Conservation (phyloP, 768 basidiomycete genomes). For the Tylopilus vinaceipallidus region DNA sequence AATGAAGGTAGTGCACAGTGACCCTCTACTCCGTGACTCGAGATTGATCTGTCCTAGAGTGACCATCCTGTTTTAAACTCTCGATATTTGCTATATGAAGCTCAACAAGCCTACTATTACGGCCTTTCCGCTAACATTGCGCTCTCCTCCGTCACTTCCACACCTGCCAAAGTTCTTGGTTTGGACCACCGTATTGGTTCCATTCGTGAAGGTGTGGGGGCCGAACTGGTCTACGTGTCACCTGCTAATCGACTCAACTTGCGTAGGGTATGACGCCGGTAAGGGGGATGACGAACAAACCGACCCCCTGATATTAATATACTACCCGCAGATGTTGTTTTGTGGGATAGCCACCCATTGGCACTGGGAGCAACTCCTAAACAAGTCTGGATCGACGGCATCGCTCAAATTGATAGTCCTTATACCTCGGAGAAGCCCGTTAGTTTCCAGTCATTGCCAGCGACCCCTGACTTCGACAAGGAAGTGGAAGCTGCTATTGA, state of each 20-base stretch:
- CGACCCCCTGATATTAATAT: neutral
- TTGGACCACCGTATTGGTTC: constrained; percentile 75
- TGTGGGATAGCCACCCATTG: constrained; percentile 80
- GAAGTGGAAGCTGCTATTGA: constrained; percentile 57
- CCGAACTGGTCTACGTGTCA: neutral
- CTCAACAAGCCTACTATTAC: constrained; percentile 67
- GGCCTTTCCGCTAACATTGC: constrained; percentile 66
- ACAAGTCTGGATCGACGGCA: constrained; percentile 86
- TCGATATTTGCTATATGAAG: constrained; percentile 55
- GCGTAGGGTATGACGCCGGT: constrained; percentile 69
- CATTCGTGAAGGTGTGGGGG: constrained; percentile 44
- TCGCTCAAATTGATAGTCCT: constrained; percentile 58
- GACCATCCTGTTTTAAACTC: constrained; percentile 57
- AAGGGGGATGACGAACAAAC: neutral
- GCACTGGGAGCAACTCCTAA: constrained; percentile 73
- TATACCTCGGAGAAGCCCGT: constrained; percentile 52
- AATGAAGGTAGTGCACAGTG: constrained; percentile 52
- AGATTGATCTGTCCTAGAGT: constrained; percentile 34
- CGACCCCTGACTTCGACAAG: constrained; percentile 60
- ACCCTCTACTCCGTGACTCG: neutral
- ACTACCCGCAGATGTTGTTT: constrained; percentile 52
- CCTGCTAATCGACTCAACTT: neutral
- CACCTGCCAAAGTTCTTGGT: constrained; percentile 69
- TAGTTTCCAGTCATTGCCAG: constrained; percentile 49
- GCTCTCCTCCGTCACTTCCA: constrained; percentile 66